A percentile compares a stretch with the other conserved stretches of the same genome.
phyloP scores from a whole-genome alignment of 2,329 filamentous ascomycete species.

The Aspergillus pseudonomiae region DNA sequence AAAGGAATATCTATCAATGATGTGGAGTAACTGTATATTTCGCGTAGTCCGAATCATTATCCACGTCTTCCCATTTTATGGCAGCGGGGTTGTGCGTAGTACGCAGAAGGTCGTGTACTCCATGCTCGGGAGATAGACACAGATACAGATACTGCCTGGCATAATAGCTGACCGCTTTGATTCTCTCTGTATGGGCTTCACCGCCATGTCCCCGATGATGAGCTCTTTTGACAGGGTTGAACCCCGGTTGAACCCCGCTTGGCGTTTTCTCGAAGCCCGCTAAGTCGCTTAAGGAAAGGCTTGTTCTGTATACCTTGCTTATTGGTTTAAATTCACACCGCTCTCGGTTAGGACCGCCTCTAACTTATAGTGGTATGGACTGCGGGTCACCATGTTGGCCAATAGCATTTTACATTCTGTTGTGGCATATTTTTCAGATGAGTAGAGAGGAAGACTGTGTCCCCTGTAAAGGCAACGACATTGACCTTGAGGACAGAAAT shows the following conservation, averaged over 20 bases:
- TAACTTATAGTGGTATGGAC: neutral
- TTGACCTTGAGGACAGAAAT: neutral
- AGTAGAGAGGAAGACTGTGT: no score
- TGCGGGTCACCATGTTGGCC: accelerated
- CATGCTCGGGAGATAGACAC: no score
- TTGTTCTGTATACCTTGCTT: neutral
- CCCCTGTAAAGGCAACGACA: neutral
- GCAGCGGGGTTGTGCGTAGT: neutral
- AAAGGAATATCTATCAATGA: neutral
- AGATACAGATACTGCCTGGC: neutral
- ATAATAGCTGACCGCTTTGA: neutral
- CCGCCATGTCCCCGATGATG: no score
- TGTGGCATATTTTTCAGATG: neutral
- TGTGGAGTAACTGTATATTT: neutral
- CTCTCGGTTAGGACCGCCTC: neutral
- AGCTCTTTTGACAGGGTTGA: neutral
- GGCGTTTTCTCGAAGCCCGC: neutral
- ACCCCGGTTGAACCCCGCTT: neutral
- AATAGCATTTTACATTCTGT: neutral
- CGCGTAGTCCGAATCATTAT: neutral
- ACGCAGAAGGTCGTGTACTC: no score
- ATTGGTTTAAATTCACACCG: neutral
- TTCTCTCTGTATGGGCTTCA: neutral
- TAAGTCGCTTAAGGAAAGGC: neutral
- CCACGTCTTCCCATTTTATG: neutral